phyloP scores from a whole-genome alignment of 208 protist genomes.

The Wallacemonas sp. region DNA sequence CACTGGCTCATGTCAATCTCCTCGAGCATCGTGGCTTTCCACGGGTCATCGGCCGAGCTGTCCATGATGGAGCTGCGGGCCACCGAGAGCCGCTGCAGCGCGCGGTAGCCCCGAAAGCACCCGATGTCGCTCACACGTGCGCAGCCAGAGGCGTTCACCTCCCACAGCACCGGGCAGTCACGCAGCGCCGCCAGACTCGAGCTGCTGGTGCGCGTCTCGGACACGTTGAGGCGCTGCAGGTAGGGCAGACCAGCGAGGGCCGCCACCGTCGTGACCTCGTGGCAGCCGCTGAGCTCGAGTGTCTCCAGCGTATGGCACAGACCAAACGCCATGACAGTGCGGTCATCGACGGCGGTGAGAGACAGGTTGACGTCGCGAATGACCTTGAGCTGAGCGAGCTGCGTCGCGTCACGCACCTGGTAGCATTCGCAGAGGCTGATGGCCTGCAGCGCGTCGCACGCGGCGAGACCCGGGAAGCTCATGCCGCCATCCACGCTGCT shows the following conservation, averaged over 20 bases:
- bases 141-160: constrained; percentile 18
- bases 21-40: constrained; percentile 15
- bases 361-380: constrained; percentile 35
- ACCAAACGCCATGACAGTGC: constrained; percentile 29
- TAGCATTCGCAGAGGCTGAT: constrained; percentile 32
- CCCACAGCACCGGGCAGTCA: constrained; percentile 21
- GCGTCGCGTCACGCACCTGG: constrained; percentile 32
- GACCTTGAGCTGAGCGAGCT: constrained; percentile 23
- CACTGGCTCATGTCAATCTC: constrained; percentile 16
- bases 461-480: constrained; percentile 14
- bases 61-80: constrained; percentile 1
- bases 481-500: constrained; percentile 31
- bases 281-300: constrained; percentile 30
- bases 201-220: constrained; percentile 8
- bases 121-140: neutral
- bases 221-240: constrained; percentile 20
- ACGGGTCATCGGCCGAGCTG: neutral
- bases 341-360: constrained; percentile 27
- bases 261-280: constrained; percentile 23
- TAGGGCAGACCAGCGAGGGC: constrained; percentile 2
- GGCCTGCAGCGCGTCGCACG: constrained; percentile 13
- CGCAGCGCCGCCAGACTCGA: constrained; percentile 8
- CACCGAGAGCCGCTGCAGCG: constrained; percentile 15
- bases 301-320: constrained; percentile 30
- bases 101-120: constrained; percentile 5